Base-by-base conservation (phyloP, 768 basidiomycete genomes). In the Phaeolepiota aurea region DNA sequence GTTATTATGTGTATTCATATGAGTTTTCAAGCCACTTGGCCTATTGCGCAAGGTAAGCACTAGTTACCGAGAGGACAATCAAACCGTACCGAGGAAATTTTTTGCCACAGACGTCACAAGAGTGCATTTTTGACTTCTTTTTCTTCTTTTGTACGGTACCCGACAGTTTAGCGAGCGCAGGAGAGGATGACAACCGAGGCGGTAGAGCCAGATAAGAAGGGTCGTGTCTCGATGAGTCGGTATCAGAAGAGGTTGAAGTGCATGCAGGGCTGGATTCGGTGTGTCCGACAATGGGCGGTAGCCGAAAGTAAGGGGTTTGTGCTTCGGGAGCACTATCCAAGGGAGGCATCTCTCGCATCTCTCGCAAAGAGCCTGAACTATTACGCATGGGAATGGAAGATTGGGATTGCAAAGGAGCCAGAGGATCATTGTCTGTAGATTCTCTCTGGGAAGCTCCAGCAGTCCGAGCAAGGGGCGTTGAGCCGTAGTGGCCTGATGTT, bases 1-100 rank as follows among this genome's bases (percentile, higher is more conserved):
- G 25, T 76, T 69, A 44, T 62, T 72, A 49, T 79, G 77, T 1
- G 67, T 69, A 48, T 75, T 75, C 74, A 77, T 75, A 49, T 79
- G 77, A 4, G 75, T 77, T 35, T 59, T 56, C 16, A 79, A 58
- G 15, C 73, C 76, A 48, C 75, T 77, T 2, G 76, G 77, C 20
- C 74, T 74, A 45, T 11, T 25, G 35, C 18, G 15, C 19, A 32
- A 14, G 36, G 41, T 30, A 33, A 43, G 21, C 20, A 31, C 7
- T 38, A 16, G 14, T 35, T 32, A 37, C 3, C 2, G 20, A 40
- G 16, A 36, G 13, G 13, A 38, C 5, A 37, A 18, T n/a, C 23
- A 44, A 15, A 13, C 38, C 58, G 13, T 41, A 71, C 64, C 74
- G 63, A 9, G 74, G 74, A 50, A 78, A 78, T 41, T 62, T 51